Conservation (phyloP, 2,329 filamentous ascomycete species). For the Verticillium nonalfalfae region DNA sequence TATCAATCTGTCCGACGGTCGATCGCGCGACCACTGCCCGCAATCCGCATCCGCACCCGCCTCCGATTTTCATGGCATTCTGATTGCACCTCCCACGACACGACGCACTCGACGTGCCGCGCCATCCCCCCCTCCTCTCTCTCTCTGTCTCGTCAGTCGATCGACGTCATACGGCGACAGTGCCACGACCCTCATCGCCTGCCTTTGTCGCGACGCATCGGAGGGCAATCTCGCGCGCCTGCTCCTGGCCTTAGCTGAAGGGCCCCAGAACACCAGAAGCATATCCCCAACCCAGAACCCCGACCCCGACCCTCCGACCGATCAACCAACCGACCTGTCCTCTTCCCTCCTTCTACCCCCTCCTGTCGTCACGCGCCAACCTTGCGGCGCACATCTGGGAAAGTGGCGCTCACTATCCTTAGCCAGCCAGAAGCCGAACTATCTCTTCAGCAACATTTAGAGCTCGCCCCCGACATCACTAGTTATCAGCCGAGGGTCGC, state of each 20-base stretch:
- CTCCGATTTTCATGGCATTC: conserved; percentile 13
- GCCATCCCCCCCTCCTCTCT: background rate
- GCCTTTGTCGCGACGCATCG: background rate
- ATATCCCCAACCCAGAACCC: background rate
- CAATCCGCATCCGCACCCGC: conserved; percentile 3
- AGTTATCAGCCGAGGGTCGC: conserved; percentile 35
- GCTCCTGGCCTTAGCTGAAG: background rate
- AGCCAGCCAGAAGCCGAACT: conserved; percentile 48
- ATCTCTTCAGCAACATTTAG: conserved; percentile 54
- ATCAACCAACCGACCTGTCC: background rate
- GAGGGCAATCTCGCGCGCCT: background rate
- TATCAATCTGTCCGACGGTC: conserved; percentile 5
- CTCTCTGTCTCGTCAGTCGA: background rate
- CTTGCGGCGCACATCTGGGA: conserved; percentile 16
- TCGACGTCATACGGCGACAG: background rate
- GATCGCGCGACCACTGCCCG: conserved; percentile 10
- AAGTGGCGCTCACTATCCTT: conserved; percentile 51
- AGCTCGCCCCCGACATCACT: conserved; percentile 46
- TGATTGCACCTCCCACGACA: conserved; percentile 11
- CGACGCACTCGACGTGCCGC: conserved; percentile 4
- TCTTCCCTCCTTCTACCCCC: background rate
- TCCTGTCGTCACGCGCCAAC: background rate
- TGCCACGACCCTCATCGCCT: background rate
- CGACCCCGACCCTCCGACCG: background rate
- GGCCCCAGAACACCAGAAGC: background rate